A percentile compares a stretch with the other conserved stretches of the same genome.
These are phyloP conservation scores for Dunaliella primolecta DNA, from an alignment of 139 green algal genomes.

Conservation along the genomic window DNA sequence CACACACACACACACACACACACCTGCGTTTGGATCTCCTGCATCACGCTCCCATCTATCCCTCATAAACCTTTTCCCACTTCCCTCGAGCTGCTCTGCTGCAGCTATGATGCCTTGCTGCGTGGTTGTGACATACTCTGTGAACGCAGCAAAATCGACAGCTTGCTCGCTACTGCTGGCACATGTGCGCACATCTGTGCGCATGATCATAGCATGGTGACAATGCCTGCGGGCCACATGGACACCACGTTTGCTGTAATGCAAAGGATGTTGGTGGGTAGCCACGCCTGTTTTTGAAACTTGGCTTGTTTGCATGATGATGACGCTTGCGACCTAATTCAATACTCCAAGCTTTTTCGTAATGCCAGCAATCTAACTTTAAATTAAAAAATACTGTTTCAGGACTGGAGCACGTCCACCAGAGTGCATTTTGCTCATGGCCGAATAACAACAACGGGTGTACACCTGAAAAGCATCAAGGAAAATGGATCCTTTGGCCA, in stretches of 20 bases:
- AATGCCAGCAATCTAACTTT: too few relatives aligned
- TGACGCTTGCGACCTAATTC: too few relatives aligned
- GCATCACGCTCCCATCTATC: conserved; percentile 37
- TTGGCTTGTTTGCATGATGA: neutral
- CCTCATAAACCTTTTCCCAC: conserved; percentile 44
- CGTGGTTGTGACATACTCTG: conserved; percentile 42
- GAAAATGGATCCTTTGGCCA: neutral
- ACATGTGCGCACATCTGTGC: neutral
- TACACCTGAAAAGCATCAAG: neutral
- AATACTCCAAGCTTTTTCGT: too few relatives aligned
- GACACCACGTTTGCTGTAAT: neutral
- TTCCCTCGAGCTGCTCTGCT: conserved; percentile 58
- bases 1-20: neutral
- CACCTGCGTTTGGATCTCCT: conserved; percentile 15
- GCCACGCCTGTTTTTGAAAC: too few relatives aligned
- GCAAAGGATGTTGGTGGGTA: too few relatives aligned
- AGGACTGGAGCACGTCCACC: neutral
- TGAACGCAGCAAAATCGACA: conserved; percentile 42
- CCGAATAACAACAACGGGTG: neutral
- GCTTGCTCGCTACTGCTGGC: neutral
- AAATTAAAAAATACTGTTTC: neutral
- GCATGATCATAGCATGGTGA: neutral
- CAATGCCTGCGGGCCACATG: neutral
- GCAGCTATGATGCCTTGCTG: conserved; percentile 44
- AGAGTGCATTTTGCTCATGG: neutral